Evolutionary conservation across 2,329 filamentous ascomycete species (phyloP), one percentile per base, ranked within the genome.

Genomic region (Coleophoma crateriformis): DNA sequence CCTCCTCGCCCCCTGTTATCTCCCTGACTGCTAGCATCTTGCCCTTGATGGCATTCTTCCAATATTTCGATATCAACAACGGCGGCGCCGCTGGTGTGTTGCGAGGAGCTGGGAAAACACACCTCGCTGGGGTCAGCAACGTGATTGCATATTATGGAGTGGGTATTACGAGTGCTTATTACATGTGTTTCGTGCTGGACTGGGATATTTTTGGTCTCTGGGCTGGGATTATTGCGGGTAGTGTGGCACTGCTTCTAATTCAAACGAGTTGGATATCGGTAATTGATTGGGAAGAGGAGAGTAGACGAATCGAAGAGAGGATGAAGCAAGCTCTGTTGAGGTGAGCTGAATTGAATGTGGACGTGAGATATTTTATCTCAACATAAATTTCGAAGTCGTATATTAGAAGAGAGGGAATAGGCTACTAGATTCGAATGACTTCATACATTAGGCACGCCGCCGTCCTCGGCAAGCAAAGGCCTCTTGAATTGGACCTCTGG

Each of bases 101-200:
- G 34, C 79, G 91, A 37, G 91, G 90, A 11, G 79, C 95, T 20
- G 91, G 91, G 4, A 82, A 88, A 50, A 90, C 96, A 68, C 83
- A 88, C 55, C 82, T 96, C 48, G 90, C 90, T n/a, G 90, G 90
- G 0, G 95, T 91, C 58, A 84, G 90, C 14, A 92, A 91, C 59
- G 70, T 96, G 3, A 79, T 88, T 42, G 83, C 85, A 14, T 96
- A 96, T 70, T 96, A 96, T 66, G 71, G 78, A 11, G 77, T 96
- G 20, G 90, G 88, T 0, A 73, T 96, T 65, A 90, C 91, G 0
- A 44, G 50, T 7, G 55, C 56, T 13, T 59, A 52, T 47, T 55
- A 47, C 20, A 45, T 57, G 19, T 59, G 56, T 38, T 59, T 59
- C 45, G 27, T 33, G 13, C 43, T 43, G 32, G 43, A 43, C 6